Evolutionary conservation across 352 stramenopile species (phyloP), one percentile per base, ranked within the genome.

Genomic region (Pythium scleroteichum): DNA sequence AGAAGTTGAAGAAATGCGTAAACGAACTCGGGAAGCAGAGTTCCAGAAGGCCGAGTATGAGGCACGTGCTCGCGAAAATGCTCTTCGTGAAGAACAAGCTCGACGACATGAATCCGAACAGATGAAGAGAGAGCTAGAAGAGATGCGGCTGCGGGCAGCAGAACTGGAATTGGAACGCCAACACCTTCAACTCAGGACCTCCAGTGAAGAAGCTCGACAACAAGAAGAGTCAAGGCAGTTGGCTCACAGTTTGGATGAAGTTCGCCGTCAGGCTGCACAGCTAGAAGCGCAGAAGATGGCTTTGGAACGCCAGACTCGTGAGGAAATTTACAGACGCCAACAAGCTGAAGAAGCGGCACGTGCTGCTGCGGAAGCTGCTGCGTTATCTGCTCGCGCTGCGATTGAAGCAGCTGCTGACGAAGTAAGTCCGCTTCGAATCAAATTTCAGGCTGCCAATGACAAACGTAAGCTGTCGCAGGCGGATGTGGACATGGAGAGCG

Each of bases 311-410:
- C 65, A 77, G 41, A 75, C 78, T 19, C 67, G 73, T 19, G 73
- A 85, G 42, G 79, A 89, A 55, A 63, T 77, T 13, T 64, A 64
- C 17, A 73, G 74, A 52, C 81, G 85, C n/a, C 66, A 86, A 26
- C 74, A 88, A 47, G 85, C 85, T 4, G 82, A 92, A 52, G 38
- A 75, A 0, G 82, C 81, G 17, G 83, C 84, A 12, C 70, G 73
- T 22, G 72, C 79, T 45, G 85, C 83, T n/a, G 82, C 83, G 3
- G 61, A 81, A 9, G 82, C 82, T 20, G 85, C 83, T 27, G 78
- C 81, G 39, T 51, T 91, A 40, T 87, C 85, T 19, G 85, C 85
- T 14, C 80, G 74, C 40, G 83, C 82, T 29, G 85, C 85, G 12
- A 69, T 92, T 26, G 82, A 88, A 68, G 85, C 82, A 2, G 75